Base-by-base conservation (phyloP, 805 yeast genomes). In the Lipomyces mesembrius region DNA sequence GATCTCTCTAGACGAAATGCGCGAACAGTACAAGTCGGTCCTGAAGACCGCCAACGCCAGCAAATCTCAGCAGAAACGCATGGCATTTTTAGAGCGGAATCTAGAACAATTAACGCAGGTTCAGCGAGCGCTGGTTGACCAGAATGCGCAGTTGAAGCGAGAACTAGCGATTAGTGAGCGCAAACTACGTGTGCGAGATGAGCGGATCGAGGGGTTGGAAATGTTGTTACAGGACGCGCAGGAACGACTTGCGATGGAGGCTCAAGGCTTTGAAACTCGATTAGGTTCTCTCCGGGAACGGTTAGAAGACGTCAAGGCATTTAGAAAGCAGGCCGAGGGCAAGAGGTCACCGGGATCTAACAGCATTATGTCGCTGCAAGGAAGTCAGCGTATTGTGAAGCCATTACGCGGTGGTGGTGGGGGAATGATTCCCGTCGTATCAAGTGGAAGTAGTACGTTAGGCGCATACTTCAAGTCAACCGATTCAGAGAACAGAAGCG, bases 101-200 rank as follows among this genome's bases (percentile, higher is more conserved):
- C 77, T 89, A 22, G 83, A 83, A 56, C 87, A 83, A 67, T 81
- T 89, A 68, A 81, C 84, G 22, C 80, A 79, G n/a, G 87, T 87
- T 64, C 81, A 89, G 63, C 82, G 82, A 60, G 90, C 88, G 67
- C 83, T 88, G 39, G 88, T 87, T 67, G 76, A 80, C n/a, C 88
- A 87, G 74, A 89, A 89, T 74, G 77, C 81, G 37, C 79, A 83
- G 60, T 77, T 89, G 43, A 80, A 84, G 60, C 85, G 82, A 71
- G 91, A 88, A 71, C 78, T 88, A 22, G 79, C 80, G 34, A 79
- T 86, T 3, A 80, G 86, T 52, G 85, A 85, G 65, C 82, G 84
- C 68, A 82, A 88, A 66, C 83, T 88, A 37, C 87, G 84, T 22
- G 78, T 85, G 20, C 82, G 91, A 63, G 85, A 84, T 66, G 81